Base-by-base conservation (phyloP, 2,329 filamentous ascomycete species). In the Sordariomycetes sp. region DNA sequence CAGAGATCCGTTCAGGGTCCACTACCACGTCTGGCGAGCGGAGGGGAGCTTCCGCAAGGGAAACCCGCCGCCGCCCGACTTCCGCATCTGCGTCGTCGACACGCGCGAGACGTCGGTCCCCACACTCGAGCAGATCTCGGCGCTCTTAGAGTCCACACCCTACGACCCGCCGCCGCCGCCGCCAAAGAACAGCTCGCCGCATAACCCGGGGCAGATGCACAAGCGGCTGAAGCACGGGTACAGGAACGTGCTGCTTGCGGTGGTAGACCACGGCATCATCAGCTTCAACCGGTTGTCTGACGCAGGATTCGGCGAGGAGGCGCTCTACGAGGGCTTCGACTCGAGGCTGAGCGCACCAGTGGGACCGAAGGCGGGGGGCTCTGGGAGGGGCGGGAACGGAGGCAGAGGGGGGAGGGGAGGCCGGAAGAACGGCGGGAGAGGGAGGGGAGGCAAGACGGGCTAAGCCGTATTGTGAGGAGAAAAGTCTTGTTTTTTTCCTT, bases 251-350 rank as follows among this genome's bases (percentile, higher is more conserved):
- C 77, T 97, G 37, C 70, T 99, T 25, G 94, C 92, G 0, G 82
- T 97, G 2, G 91, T 97, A 37, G 94, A 97, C 69, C 82, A 90
- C 62, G 94, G 94, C 0, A 79, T 97, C 24, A 87, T 92, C 53
- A 97, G 93, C 69, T 97, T 93, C 68, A 77, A 97, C 66, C 78
- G 89, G 25, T 79, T 97, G 60, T 84, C 82, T 1, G 91, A 97
- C 74, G 85, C 61, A 72, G 67, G 57, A 67, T 69, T 52, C 70
- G 72, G 10, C 69, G 68, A 37, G 71, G 74, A 53, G 70, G 71
- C 22, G 71, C 72, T 25, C 72, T 69, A n/a, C 66, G 71, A 62
- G 74, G 70, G 10, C 71, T 77, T n/a, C 68, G 78, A 14, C 70
- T 76, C 10, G 69, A 76, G 54, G 68, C 75, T 32, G 67, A 71